A percentile compares a stretch with the other conserved stretches of the same genome.
These are phyloP conservation scores for Plasmodium falciparum DNA, from an alignment of 169 alveolate genomes.

Conservation along the genomic window DNA sequence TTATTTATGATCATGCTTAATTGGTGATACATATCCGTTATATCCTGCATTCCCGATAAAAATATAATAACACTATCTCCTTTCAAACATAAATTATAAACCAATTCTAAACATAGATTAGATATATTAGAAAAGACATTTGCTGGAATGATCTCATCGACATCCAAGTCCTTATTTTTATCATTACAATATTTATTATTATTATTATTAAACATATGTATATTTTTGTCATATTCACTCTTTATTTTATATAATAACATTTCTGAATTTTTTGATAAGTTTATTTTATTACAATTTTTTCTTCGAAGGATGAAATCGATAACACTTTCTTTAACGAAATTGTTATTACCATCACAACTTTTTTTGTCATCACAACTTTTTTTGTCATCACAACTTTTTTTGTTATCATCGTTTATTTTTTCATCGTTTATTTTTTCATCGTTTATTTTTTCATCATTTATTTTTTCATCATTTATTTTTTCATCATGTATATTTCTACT, in stretches of 20 bases:
- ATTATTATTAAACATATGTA: slow-evolving; percentile 12
- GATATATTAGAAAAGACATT: slow-evolving; percentile 43
- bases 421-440: no score
- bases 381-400: not conserved
- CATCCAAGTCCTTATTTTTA: slow-evolving; percentile 14
- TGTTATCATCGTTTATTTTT: not conserved
- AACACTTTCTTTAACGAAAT: slow-evolving; percentile 8
- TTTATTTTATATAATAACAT: slow-evolving; percentile 26
- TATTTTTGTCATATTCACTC: slow-evolving; percentile 36
- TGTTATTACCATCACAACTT: not conserved
- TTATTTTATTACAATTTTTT: slow-evolving; percentile 19
- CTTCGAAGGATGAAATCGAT: slow-evolving; percentile 41
- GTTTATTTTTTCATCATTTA: no score
- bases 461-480: no score
- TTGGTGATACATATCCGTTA: slow-evolving; percentile 59
- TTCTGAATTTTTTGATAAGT: slow-evolving; percentile 14
- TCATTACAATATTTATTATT: not conserved
- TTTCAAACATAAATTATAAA: slow-evolving; percentile 26
- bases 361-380: not conserved
- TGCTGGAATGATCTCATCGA: slow-evolving; percentile 47
- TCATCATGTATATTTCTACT: not conserved
- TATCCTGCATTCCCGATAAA: slow-evolving; percentile 54
- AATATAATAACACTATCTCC: slow-evolving; percentile 62
- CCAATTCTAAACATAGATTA: slow-evolving; percentile 31
- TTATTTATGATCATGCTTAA: slow-evolving; percentile 26